These are phyloP conservation scores for Dioscorea zingiberensis DNA, from an alignment of 106 monocot genomes.

Conservation along the genomic window DNA sequence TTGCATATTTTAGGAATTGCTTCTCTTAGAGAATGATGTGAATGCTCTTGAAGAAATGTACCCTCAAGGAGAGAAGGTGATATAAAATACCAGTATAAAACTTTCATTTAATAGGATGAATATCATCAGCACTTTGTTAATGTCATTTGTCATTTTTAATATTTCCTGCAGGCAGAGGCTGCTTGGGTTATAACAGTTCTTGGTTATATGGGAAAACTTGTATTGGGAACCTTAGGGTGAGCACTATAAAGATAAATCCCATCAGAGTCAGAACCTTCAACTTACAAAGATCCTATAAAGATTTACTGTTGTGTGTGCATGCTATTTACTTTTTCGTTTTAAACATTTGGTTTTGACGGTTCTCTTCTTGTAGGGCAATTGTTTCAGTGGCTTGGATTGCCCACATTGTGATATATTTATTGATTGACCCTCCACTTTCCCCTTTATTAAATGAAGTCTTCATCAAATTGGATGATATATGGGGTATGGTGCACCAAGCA, in stretches of 20 bases:
- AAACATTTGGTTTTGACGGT: no score
- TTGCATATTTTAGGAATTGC: constrained; percentile 56
- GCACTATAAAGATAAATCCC: constrained; percentile 1
- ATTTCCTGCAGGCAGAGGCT: constrained; percentile 74
- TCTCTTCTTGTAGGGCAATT: constrained; percentile 63
- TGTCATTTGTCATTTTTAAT: neutral
- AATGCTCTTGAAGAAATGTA: constrained; percentile 97
- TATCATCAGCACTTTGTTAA: constrained; percentile 3
- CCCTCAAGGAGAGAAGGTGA: constrained; percentile 96
- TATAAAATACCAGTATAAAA: neutral
- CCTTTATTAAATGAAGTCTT: constrained; percentile 95
- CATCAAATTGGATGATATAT: constrained; percentile 85
- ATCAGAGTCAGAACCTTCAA: no score
- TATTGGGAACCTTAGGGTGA: constrained; percentile 85
- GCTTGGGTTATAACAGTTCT: constrained; percentile 93
- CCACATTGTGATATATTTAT: constrained; percentile 90
- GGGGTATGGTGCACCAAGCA: constrained; percentile 58
- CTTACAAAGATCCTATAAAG: no score
- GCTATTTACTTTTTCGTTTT: no score
- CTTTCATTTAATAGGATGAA: neutral
- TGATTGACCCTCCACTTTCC: constrained; percentile 86
- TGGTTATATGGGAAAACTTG: constrained; percentile 75
- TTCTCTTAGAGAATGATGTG: constrained; percentile 94
- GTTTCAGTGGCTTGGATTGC: constrained; percentile 94
- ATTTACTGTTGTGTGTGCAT: no score